These are phyloP conservation scores for Pythium phragmitis DNA, from an alignment of 352 stramenopile genomes.

Conservation along the genomic window DNA sequence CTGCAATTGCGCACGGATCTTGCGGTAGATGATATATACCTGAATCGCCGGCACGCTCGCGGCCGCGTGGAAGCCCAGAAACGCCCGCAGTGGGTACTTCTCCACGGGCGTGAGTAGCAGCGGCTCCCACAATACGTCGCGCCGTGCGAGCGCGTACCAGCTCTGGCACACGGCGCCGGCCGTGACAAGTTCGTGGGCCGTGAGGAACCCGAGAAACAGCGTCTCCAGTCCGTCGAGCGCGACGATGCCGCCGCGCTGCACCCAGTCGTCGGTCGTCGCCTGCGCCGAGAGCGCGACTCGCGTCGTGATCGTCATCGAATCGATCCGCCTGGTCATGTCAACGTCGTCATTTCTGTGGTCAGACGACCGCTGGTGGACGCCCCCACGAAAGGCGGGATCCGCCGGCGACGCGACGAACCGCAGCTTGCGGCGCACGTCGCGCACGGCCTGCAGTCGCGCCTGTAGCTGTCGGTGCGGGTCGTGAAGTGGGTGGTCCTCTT, in stretches of 20 bases:
- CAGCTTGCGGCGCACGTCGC: slow-evolving; percentile 45
- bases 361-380: background rate
- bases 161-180: slow-evolving; percentile 50
- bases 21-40: slow-evolving; percentile 72
- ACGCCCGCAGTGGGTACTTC: slow-evolving; percentile 54
- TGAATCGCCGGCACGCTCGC: slow-evolving; percentile 57
- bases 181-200: slow-evolving; percentile 39
- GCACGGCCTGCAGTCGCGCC: slow-evolving; percentile 61
- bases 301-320: slow-evolving; percentile 55
- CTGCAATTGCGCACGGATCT: slow-evolving; percentile 31
- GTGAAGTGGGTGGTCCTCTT: slow-evolving; percentile 61
- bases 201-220: slow-evolving; percentile 65
- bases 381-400: background rate
- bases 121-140: slow-evolving; percentile 71
- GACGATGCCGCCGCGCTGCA: slow-evolving; percentile 39
- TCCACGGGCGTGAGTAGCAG: slow-evolving; percentile 57
- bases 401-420: slow-evolving; percentile 32
- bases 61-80: slow-evolving; percentile 42
- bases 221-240: slow-evolving; percentile 55
- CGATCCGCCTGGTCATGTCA: slow-evolving; percentile 4
- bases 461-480: slow-evolving; percentile 51
- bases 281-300: slow-evolving; percentile 52
- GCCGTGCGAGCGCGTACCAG: slow-evolving; percentile 51
- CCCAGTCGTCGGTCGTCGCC: slow-evolving; percentile 8
- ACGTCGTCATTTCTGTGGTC: background rate